Evolutionary conservation across 768 basidiomycete genomes (phyloP).

Genomic region (Termitomyces heimii): DNA sequence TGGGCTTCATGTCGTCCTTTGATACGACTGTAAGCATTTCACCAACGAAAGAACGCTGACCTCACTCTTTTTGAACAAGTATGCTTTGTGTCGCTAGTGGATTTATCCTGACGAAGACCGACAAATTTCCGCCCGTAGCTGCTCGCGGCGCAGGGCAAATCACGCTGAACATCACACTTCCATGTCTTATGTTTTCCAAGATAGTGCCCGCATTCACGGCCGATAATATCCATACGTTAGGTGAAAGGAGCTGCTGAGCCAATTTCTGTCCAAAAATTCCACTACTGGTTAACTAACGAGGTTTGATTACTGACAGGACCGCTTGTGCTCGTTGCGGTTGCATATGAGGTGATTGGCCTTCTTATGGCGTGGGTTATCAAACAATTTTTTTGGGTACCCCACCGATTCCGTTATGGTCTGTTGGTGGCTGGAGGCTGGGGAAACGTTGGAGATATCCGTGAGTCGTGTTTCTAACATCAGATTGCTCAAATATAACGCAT

Average conservation of each 20-base stretch:
- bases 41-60: not conserved
- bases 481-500: not conserved
- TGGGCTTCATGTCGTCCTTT: constrained; percentile 61
- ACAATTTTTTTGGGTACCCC: constrained; percentile 71
- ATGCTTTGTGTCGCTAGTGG: constrained; percentile 50
- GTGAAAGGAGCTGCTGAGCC: constrained; percentile 23
- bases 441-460: constrained; percentile 69
- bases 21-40: constrained; percentile 44
- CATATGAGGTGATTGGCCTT: constrained; percentile 56
- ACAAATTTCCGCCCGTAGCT: constrained; percentile 53
- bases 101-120: constrained; percentile 52
- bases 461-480: constrained; percentile 15
- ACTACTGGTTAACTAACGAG: not conserved
- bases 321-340: constrained; percentile 49
- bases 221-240: constrained; percentile 49
- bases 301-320: constrained; percentile 38
- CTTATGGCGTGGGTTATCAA: constrained; percentile 48
- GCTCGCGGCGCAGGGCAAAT: constrained; percentile 57
- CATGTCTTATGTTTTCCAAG: constrained; percentile 65
- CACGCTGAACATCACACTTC: constrained; percentile 56
- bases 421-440: constrained; percentile 64
- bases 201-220: constrained; percentile 62
- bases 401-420: constrained; percentile 68
- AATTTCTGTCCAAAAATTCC: not conserved
- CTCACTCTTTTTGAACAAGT: constrained; percentile 23